Evolutionary conservation across 495 filamentous ascomycete species (phyloP), one percentile per base, ranked within the genome.

Genomic region (Friedmanniomyces endolithicus): DNA sequence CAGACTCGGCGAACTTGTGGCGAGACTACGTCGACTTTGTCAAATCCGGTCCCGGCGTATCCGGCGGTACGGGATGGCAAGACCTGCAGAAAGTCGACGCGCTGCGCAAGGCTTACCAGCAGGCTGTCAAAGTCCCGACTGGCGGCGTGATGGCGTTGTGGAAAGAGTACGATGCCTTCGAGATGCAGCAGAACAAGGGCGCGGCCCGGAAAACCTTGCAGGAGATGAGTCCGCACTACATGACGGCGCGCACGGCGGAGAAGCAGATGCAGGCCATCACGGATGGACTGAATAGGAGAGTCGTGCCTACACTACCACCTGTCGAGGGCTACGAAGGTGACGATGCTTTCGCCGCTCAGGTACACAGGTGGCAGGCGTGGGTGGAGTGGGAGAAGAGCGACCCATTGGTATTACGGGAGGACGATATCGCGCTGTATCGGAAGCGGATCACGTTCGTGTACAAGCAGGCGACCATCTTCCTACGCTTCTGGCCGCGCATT

Each of bases 151-250:
- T 89, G 61, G 75, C 73, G 12, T 67, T 98, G 11, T 98, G 92
- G 92, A 95, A 92, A 70, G 90, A 98, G 64, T 98, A 97, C 64
- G 89, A 95, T 69, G 77, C 82, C 62, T 98, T 97, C 64, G 92
- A 98, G 69, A 86, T 88, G 80, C 78, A 81, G 9, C 69, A 95
- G 31, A 96, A 95, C 69, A 97, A 95, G 69, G 74, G 86, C 51
- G 87, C 86, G 74, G 94, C 87, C 50, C 85, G 89, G 6, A 97
- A 95, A 66, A 87, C 90, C 58, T 71, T 97, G 1, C 89, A 94
- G 66, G 90, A 97, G 60, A 81, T 84, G 52, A 95, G 90, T 0
- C 82, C 92, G 27, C 78, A 83, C 4, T 97, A 95, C 65, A 90
- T 97, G 87, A 88, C 88, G 8, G 92, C 92, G 48, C 82, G 92